Base-by-base conservation (phyloP, 2,329 filamentous ascomycete species). In the Exophiala sideris region DNA sequence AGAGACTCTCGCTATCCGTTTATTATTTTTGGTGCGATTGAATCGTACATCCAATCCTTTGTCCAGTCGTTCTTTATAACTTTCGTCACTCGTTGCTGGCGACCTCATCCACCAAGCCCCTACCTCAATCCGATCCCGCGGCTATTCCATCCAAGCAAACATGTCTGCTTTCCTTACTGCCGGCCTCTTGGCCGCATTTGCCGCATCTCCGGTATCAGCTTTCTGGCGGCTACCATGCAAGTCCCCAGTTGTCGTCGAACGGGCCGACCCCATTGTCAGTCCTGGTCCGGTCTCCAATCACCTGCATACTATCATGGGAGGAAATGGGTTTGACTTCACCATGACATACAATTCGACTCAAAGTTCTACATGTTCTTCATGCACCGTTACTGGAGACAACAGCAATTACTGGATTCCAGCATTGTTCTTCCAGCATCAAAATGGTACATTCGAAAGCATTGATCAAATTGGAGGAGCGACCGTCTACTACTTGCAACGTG, bases 361-460 rank as follows among this genome's bases (percentile, higher is more conserved):
- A 56, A 67, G 77, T 51, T 88, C 86, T 32, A 77, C 79, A 21
- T 92, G 88, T 76, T 87, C 83, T 45, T 88, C 85, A 33, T 86
- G 88, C 68, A 78, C 79, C 57, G 77, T 88, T 66, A 82, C 79
- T 63, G 81, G 81, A 50, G 87, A 91, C 71, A 77, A 83, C 67
- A 87, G 81, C 62, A 86, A 86, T 70, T 91, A 92, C 76, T 91
- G 88, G 88, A 83, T 85, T 52, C 87, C 88, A 1, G 76, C 77
- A 24, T 73, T 91, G 2, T 91, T 85, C 72, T 90, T 86, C 63
- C 70, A 87, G 60, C 78, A 82, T 64, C 73, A 79, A 62, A 82
- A 84, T 60, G 81, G 80, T 45, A 79, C 77, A 48, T 82, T 89
- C 62, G 81, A 85, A 68, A 77, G 79, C 34, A 87, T 91, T 14